These are phyloP conservation scores for Basidiobolus meristosporus DNA, from an alignment of 371 early-diverging fungal genomes.

Conservation along the genomic window DNA sequence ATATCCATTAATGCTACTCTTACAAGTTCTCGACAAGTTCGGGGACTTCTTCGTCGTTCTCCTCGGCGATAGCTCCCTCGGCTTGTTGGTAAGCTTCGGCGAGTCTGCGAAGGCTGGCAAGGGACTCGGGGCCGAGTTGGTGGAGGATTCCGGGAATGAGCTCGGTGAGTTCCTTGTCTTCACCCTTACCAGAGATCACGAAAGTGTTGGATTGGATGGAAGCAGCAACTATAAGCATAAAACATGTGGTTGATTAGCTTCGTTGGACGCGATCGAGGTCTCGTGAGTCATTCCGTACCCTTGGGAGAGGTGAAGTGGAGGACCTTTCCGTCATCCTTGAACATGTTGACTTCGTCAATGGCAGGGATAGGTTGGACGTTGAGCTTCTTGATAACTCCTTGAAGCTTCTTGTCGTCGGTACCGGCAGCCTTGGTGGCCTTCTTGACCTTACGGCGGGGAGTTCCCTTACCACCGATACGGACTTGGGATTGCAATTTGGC, in stretches of 20 bases:
- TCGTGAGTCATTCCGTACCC: conserved; percentile 23
- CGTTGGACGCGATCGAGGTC: no score
- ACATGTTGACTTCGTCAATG: conserved; percentile 98
- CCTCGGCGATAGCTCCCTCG: conserved; percentile 19
- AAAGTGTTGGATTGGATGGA: neutral
- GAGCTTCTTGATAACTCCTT: conserved; percentile 68
- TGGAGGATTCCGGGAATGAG: conserved; percentile 84
- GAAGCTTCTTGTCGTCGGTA: conserved; percentile 83
- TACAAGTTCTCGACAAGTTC: conserved; percentile 32
- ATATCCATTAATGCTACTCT: neutral
- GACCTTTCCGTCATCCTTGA: conserved; percentile 84
- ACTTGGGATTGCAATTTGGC: conserved; percentile 80
- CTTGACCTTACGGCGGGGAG: conserved; percentile 88
- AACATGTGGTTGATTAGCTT: no score
- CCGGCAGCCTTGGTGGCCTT: conserved; percentile 47
- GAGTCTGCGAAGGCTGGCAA: conserved; percentile 70
- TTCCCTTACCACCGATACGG: conserved; percentile 79
- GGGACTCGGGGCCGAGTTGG: conserved; percentile 90
- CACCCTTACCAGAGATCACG: conserved; percentile 1
- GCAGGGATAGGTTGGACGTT: conserved; percentile 63
- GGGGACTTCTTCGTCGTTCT: conserved; percentile 52
- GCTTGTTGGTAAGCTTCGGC: conserved; percentile 64
- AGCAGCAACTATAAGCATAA: neutral
- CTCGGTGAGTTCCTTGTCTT: conserved; percentile 47
- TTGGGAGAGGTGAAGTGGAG: conserved; percentile 83